Percentiles rank a stretch among this genome's conserved stretches.
phyloP scores from a whole-genome alignment of 2,329 filamentous ascomycete species.

The Calonectria pauciramosa region DNA sequence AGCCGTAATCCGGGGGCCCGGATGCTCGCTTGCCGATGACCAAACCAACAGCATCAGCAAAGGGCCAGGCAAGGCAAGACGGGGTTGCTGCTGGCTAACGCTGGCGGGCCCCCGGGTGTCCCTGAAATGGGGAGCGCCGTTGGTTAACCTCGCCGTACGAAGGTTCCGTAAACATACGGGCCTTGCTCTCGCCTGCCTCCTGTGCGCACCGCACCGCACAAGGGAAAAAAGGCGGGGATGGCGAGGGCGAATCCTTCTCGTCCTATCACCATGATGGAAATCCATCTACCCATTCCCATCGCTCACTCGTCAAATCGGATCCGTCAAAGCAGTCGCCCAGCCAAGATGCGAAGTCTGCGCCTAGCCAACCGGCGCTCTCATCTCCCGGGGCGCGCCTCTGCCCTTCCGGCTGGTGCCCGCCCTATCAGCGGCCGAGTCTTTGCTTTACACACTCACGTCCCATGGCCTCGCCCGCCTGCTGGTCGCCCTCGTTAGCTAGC shows the following conservation, averaged over 20 bases:
- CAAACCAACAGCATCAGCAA: slow-evolving; percentile 7
- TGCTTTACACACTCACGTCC: slow-evolving; percentile 17
- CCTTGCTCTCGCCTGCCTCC: slow-evolving; percentile 6
- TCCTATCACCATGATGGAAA: slow-evolving; percentile 4
- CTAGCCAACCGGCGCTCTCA: slow-evolving; percentile 21
- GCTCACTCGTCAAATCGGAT: slow-evolving; percentile 20
- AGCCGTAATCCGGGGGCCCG: slow-evolving; percentile 25
- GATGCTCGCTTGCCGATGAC: slow-evolving; percentile 21
- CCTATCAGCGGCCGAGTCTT: slow-evolving; percentile 23
- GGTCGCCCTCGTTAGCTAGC: slow-evolving; percentile 1
- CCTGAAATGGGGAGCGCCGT: not conserved
- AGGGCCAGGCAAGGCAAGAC: not conserved
- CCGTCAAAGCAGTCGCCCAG: slow-evolving; percentile 18
- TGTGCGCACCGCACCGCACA: not conserved
- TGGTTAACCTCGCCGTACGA: slow-evolving; percentile 9
- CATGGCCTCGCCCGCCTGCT: slow-evolving; percentile 3
- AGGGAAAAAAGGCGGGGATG: not conserved
- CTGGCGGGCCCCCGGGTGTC: not conserved
- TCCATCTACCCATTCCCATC: slow-evolving; percentile 19
- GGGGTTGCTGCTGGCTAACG: slow-evolving; percentile 8
- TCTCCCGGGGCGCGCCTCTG: slow-evolving; percentile 24
- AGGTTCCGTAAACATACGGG: slow-evolving; percentile 9
- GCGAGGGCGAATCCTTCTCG: not conserved
- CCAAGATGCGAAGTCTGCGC: slow-evolving; percentile 19
- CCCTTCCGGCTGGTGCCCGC: slow-evolving; percentile 23